Evolutionary conservation across 768 basidiomycete genomes (phyloP).

Genomic region (Leccinum variicolor): DNA sequence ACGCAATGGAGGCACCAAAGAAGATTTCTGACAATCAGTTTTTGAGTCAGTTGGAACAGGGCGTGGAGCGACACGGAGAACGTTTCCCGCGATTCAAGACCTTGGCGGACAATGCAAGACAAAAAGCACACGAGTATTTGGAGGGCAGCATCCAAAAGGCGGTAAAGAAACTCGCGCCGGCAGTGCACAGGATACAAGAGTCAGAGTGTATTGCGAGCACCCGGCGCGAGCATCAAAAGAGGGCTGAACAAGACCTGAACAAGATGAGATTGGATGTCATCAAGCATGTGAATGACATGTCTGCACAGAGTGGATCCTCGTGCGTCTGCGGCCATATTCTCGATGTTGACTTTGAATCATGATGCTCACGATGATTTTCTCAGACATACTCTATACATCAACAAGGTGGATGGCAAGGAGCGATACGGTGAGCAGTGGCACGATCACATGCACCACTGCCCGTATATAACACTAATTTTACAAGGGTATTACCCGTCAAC

Average conservation of each 20-base stretch:
- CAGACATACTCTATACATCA: slow-evolving; percentile 14
- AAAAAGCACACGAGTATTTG: not conserved
- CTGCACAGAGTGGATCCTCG: slow-evolving; percentile 1
- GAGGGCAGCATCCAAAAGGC: not conserved
- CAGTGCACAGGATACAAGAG: slow-evolving; percentile 10
- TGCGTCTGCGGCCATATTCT: slow-evolving; percentile 2
- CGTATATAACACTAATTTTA: not conserved
- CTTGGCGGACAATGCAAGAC: not conserved
- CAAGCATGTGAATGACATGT: slow-evolving; percentile 14
- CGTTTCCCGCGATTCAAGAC: not conserved
- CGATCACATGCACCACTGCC: not conserved
- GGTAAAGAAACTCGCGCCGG: slow-evolving; percentile 7
- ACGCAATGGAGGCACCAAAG: not conserved
- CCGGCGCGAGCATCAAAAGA: not conserved
- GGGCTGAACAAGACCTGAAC: slow-evolving; percentile 5
- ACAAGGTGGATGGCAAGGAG: not conserved
- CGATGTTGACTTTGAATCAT: not conserved
- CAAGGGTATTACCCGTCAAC: not conserved
- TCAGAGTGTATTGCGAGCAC: not conserved
- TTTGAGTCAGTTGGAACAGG: slow-evolving; percentile 5
- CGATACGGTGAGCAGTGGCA: not conserved
- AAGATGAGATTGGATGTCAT: slow-evolving; percentile 18
- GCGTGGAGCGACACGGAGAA: not conserved
- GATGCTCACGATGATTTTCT: not conserved
- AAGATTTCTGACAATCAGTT: slow-evolving; percentile 14